Percentiles rank a stretch among this genome's conserved stretches.
phyloP scores from a whole-genome alignment of 768 basidiomycete species.

The Auriculariales sp. region DNA sequence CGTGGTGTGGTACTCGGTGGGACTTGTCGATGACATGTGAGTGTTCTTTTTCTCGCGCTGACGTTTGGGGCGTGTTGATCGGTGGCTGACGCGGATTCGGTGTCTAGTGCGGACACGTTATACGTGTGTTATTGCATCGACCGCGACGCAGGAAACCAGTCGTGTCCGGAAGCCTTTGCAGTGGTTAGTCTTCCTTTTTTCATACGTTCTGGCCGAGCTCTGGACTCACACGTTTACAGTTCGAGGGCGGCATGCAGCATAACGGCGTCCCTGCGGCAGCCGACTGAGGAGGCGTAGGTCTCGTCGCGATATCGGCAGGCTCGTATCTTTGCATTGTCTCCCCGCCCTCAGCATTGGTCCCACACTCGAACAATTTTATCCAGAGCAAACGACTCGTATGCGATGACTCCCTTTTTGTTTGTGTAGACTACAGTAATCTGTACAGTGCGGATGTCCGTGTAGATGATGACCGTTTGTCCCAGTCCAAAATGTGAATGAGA shows the following conservation, averaged over 20 bases:
- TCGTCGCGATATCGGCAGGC: too few relatives aligned
- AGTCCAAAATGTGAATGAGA: too few relatives aligned
- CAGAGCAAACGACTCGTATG: too few relatives aligned
- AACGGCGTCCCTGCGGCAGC: background rate
- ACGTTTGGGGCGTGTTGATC: background rate
- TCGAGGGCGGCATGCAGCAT: background rate
- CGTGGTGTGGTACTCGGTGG: constrained; percentile 72
- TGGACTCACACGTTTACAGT: background rate
- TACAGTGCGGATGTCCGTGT: too few relatives aligned
- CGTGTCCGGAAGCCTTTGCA: background rate
- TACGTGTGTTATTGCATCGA: constrained; percentile 51
- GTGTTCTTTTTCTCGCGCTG: constrained; percentile 11
- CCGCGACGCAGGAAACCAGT: background rate
- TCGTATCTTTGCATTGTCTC: too few relatives aligned
- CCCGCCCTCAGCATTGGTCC: too few relatives aligned
- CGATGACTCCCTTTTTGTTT: too few relatives aligned
- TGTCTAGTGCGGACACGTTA: constrained; percentile 42
- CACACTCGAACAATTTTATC: too few relatives aligned
- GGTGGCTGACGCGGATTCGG: background rate
- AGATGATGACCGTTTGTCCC: too few relatives aligned
- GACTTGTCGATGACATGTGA: constrained; percentile 63
- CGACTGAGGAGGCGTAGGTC: too few relatives aligned
- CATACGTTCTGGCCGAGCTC: background rate
- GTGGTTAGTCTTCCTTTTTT: background rate
- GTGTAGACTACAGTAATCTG: too few relatives aligned